These are phyloP conservation scores for Teunomyces cretensis DNA, from an alignment of 805 yeast genomes.

Conservation along the genomic window DNA sequence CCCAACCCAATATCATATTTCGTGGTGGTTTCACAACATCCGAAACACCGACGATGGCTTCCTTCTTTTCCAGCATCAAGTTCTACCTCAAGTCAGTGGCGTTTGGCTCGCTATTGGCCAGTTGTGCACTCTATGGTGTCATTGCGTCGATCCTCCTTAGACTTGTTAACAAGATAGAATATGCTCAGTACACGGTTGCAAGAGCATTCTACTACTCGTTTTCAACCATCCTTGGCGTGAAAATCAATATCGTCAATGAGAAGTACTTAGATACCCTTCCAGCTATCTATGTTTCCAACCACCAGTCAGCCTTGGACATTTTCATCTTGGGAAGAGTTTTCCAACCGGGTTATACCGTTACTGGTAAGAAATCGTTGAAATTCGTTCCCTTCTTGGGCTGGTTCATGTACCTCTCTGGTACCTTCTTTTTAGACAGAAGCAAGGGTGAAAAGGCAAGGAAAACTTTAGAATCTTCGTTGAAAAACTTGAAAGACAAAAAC, in stretches of 20 bases:
- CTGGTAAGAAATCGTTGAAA: conserved; percentile 83
- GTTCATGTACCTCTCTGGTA: conserved; percentile 91
- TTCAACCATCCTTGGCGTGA: conserved; percentile 65
- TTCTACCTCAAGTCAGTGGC: conserved; percentile 57
- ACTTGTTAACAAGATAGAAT: conserved; percentile 68
- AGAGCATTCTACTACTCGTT: conserved; percentile 69
- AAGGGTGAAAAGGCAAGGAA: conserved; percentile 72
- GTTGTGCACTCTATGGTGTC: conserved; percentile 75
- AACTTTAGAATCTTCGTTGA: conserved; percentile 71
- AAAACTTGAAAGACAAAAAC: conserved; percentile 56
- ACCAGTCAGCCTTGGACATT: conserved; percentile 87
- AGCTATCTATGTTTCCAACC: conserved; percentile 81
- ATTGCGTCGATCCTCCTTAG: conserved; percentile 68
- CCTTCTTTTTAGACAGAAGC: conserved; percentile 85
- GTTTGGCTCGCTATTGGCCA: conserved; percentile 51
- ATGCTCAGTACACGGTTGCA: conserved; percentile 90
- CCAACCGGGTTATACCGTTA: conserved; percentile 86
- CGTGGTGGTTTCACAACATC: not conserved
- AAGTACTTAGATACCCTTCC: conserved; percentile 57
- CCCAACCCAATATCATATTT: not conserved
- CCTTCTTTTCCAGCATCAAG: conserved; percentile 27
- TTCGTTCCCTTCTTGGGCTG: conserved; percentile 92
- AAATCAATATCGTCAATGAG: conserved; percentile 66
- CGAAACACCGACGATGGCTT: conserved; percentile 1
- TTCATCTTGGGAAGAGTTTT: conserved; percentile 77